Conservation (phyloP, 179 eudicot genomes). For the Heliamphora pulchella region DNA sequence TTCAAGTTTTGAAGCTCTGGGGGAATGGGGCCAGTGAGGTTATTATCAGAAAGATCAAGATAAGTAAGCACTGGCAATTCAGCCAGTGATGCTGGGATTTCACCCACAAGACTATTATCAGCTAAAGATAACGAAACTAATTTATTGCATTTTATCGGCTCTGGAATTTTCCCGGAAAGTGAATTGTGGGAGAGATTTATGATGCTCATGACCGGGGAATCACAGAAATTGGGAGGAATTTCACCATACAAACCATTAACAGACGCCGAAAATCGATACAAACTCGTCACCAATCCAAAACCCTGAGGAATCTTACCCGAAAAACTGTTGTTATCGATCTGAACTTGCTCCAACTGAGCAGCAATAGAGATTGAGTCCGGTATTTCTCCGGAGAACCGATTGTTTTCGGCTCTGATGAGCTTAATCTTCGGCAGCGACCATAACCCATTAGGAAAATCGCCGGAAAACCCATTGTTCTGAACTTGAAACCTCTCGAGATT, state of each 20-base stretch:
- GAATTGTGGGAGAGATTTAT: slow-evolving; percentile 60
- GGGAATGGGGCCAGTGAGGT: slow-evolving; percentile 75
- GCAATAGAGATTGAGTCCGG: slow-evolving; percentile 59
- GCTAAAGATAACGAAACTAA: slow-evolving; percentile 72
- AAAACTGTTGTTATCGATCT: slow-evolving; percentile 85
- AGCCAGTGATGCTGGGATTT: slow-evolving; percentile 65
- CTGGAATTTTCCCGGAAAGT: slow-evolving; percentile 62
- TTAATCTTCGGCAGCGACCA: slow-evolving; percentile 77
- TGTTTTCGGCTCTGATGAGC: slow-evolving; percentile 80
- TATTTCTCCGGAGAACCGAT: slow-evolving; percentile 60
- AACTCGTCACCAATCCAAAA: slow-evolving; percentile 55
- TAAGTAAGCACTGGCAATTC: slow-evolving; percentile 76
- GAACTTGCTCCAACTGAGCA: slow-evolving; percentile 70
- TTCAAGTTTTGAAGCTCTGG: slow-evolving; percentile 65
- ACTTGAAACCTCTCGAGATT: slow-evolving; percentile 65
- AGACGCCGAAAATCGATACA: slow-evolving; percentile 81
- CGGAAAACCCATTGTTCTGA: slow-evolving; percentile 69
- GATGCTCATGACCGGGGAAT: slow-evolving; percentile 84
- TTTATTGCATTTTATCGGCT: slow-evolving; percentile 53
- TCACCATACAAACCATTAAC: slow-evolving; percentile 55
- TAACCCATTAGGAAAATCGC: slow-evolving; percentile 58
- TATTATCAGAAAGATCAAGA: slow-evolving; percentile 80
- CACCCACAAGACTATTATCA: slow-evolving; percentile 55
- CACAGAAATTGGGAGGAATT: slow-evolving; percentile 70
- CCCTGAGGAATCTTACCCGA: slow-evolving; percentile 58